Evolutionary conservation across 177 flowering plant species (phyloP).

Genomic region (Telopea speciosissima): DNA sequence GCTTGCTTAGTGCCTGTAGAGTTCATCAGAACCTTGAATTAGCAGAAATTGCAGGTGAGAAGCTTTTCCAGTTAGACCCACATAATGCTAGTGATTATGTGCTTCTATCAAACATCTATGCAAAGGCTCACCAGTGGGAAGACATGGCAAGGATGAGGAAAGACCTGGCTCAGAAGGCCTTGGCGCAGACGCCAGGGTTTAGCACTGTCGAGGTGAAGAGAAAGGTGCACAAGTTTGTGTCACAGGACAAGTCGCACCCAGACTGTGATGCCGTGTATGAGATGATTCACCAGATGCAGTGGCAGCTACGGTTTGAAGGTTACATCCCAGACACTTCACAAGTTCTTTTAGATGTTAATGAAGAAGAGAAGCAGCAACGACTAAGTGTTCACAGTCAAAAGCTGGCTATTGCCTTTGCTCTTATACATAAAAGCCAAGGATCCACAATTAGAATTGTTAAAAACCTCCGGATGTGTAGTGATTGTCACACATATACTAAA

Average conservation of each 20-base stretch:
- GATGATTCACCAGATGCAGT: slow-evolving; percentile 82
- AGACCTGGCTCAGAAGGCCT: slow-evolving; percentile 33
- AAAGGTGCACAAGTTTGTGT: slow-evolving; percentile 52
- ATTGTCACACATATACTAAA: slow-evolving; percentile 67
- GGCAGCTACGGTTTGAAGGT: slow-evolving; percentile 82
- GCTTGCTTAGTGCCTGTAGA: slow-evolving; percentile 64
- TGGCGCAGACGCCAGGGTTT: slow-evolving; percentile 48
- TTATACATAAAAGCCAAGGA: slow-evolving; percentile 42
- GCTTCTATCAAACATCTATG: slow-evolving; percentile 56
- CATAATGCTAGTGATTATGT: slow-evolving; percentile 49
- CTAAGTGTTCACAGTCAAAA: slow-evolving; percentile 67
- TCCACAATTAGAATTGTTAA: slow-evolving; percentile 56
- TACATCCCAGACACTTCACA: slow-evolving; percentile 59
- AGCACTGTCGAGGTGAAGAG: slow-evolving; percentile 56
- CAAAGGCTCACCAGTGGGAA: slow-evolving; percentile 52
- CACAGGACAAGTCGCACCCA: slow-evolving; percentile 51
- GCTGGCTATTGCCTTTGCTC: slow-evolving; percentile 75
- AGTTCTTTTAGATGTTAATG: slow-evolving; percentile 59
- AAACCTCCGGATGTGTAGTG: slow-evolving; percentile 75
- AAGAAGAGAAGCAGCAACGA: slow-evolving; percentile 59
- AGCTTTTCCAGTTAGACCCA: slow-evolving; percentile 31
- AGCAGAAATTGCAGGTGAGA: slow-evolving; percentile 47
- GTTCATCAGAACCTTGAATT: slow-evolving; percentile 42
- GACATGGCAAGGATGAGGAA: slow-evolving; percentile 35
- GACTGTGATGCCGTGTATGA: slow-evolving; percentile 41